Evolutionary conservation across 1,284 basidiomycete genomes (phyloP).

Genomic region (Tilletia walkeri): DNA sequence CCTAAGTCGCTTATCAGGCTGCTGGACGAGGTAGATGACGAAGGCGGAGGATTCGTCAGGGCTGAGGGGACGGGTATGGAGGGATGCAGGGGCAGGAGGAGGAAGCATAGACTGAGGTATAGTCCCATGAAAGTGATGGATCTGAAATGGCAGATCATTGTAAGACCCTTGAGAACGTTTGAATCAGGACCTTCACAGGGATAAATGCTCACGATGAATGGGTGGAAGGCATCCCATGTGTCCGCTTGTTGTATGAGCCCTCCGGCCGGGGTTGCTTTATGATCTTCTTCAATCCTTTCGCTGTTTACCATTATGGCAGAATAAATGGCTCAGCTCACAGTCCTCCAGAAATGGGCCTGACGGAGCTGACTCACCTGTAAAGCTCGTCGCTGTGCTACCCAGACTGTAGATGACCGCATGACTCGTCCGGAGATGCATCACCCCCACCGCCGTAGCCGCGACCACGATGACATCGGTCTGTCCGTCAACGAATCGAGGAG

Average conservation of each 20-base stretch:
- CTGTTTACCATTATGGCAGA: not conserved
- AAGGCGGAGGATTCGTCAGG: not conserved
- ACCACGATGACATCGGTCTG: constrained; percentile 24
- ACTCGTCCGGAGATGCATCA: constrained; percentile 17
- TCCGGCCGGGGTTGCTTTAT: constrained; percentile 25
- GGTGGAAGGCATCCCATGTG: constrained; percentile 27
- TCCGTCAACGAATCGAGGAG: not conserved
- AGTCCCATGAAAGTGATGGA: constrained; percentile 24
- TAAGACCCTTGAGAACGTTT: no score
- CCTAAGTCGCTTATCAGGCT: not conserved
- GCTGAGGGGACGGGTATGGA: constrained; percentile 9
- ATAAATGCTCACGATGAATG: constrained; percentile 21
- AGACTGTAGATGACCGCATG: constrained; percentile 17
- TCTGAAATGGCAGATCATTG: not conserved
- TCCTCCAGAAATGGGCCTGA: not conserved
- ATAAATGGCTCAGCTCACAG: not conserved
- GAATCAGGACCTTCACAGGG: no score
- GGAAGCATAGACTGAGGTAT: constrained; percentile 20
- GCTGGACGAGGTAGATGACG: not conserved
- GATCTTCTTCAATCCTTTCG: constrained; percentile 25
- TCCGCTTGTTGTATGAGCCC: constrained; percentile 23
- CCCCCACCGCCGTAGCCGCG: constrained; percentile 21
- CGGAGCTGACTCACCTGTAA: constrained; percentile 12
- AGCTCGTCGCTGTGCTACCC: constrained; percentile 20
- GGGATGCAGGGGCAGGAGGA: constrained; percentile 13